Base-by-base conservation (phyloP, 225 moss, liverwort and hornwort genomes). In the Bryum argenteum region DNA sequence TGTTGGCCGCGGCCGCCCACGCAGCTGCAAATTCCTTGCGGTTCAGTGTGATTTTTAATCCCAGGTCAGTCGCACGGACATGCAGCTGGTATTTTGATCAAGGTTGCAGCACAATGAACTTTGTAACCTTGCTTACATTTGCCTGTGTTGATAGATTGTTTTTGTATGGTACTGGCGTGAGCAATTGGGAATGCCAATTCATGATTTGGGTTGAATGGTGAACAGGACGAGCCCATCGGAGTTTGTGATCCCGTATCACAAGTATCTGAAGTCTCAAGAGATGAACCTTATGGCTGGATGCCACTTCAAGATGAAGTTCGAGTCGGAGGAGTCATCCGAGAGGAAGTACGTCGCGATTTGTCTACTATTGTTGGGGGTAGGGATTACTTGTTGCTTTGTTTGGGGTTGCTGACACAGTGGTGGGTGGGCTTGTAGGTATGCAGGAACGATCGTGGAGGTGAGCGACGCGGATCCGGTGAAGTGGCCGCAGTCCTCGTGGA, bases 401-500 rank as follows among this genome's bases (percentile, higher is more conserved):
- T 15, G 24, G 51, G 59, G 24, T 8, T 67, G 58, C 21, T 74
- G 17, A 58, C 44, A 57, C 51, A 8, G 57, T 44, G 33, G 43
- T 16, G 63, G 54, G 12, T 23, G 54, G 65, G 11, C 67, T 8
- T 62, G 54, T 84, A 92, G 95, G 81, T 84, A 81, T 60, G 81
- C 90, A 9, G 93, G 95, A 16, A 91, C 89, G 8, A 84, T 96
- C 5, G 64, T 83, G 20, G 91, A 84, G 17, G 82, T 91, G 8
- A 58, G 77, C 3, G 85, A 85, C 19, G 72, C 61, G 28, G 91
- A 96, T 18, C 72, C 75, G 6, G 54, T 39, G 11, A 69, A 82
- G 37, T 96, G 95, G 95, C 89, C 78, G 18, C 51, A 71, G 1
- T 96, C 93, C 18, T 40, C 10, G 12, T 96, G 95, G 95, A 88